Evolutionary conservation across 257 asterid genomes (phyloP).

Genomic region (Cruciata laevipes): DNA sequence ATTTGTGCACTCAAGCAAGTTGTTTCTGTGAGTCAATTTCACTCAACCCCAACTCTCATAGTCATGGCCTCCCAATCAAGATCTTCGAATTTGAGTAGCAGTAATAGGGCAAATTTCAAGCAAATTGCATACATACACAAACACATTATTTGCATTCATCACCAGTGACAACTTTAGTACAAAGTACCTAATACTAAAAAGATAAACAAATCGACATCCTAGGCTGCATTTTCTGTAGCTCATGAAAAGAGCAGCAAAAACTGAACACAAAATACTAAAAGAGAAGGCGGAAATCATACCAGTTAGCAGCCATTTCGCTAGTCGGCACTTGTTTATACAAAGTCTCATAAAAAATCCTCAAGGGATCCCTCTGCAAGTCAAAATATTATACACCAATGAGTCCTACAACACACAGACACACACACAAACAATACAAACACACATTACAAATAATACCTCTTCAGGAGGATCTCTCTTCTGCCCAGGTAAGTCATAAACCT

Average conservation of each 20-base stretch:
- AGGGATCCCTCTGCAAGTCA: slow-evolving; percentile 65
- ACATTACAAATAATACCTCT: slow-evolving; percentile 33
- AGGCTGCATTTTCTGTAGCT: no score
- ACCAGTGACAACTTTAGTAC: background rate
- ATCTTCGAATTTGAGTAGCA: background rate
- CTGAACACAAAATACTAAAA: background rate
- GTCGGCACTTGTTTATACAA: slow-evolving; percentile 63
- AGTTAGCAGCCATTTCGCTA: slow-evolving; percentile 85
- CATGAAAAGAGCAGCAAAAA: no score
- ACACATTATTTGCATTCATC: background rate
- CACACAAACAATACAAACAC: background rate
- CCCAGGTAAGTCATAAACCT: slow-evolving; percentile 74
- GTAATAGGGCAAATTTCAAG: background rate
- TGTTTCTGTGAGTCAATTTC: background rate
- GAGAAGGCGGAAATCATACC: slow-evolving; percentile 35
- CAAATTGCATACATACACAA: background rate
- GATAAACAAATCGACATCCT: background rate
- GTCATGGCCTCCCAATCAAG: background rate
- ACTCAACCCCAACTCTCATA: background rate
- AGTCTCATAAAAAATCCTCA: slow-evolving; percentile 73
- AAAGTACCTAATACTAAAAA: background rate
- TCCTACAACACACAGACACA: background rate
- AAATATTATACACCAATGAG: slow-evolving; percentile 3
- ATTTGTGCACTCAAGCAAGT: background rate
- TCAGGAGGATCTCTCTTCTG: slow-evolving; percentile 81